These are phyloP conservation scores for Rhodofomes roseus DNA, from an alignment of 1,284 basidiomycete genomes.

Conservation along the genomic window DNA sequence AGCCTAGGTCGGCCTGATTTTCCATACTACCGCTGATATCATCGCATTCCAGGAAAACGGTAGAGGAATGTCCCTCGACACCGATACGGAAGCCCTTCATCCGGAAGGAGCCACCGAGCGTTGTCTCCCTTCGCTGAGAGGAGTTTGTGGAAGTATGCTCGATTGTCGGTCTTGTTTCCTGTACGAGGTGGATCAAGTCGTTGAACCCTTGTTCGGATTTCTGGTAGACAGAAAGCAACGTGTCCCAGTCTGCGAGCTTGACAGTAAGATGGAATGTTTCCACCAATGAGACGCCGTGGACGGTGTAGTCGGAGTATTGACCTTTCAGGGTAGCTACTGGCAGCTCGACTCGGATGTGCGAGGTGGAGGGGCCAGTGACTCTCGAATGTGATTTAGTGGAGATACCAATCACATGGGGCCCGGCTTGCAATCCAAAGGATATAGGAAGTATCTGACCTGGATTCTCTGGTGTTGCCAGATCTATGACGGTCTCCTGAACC, in stretches of 20 bases:
- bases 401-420: constrained; percentile 62
- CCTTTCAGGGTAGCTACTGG: constrained; percentile 64
- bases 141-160: constrained; percentile 15
- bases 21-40: constrained; percentile 60
- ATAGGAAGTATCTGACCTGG: constrained; percentile 33
- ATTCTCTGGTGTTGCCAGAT: constrained; percentile 39
- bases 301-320: constrained; percentile 40
- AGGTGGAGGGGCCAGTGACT: constrained; percentile 34
- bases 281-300: constrained; percentile 58
- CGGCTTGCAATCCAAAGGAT: constrained; percentile 61
- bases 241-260: constrained; percentile 79
- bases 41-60: constrained; percentile 69
- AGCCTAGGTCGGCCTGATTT: constrained; percentile 40
- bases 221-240: constrained; percentile 73
- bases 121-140: constrained; percentile 16
- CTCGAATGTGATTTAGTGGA: constrained; percentile 39
- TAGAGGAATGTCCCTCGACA: constrained; percentile 67
- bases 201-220: constrained; percentile 86
- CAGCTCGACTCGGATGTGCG: constrained; percentile 56
- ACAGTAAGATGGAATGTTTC: constrained; percentile 69
- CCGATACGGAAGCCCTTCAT: constrained; percentile 78
- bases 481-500: constrained; percentile 45
- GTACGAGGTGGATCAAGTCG: constrained; percentile 65
- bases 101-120: constrained; percentile 53
- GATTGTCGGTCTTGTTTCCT: constrained; percentile 45